These are phyloP conservation scores for Aspergillus sojae DNA, from an alignment of 2,329 filamentous ascomycete genomes.

Conservation along the genomic window DNA sequence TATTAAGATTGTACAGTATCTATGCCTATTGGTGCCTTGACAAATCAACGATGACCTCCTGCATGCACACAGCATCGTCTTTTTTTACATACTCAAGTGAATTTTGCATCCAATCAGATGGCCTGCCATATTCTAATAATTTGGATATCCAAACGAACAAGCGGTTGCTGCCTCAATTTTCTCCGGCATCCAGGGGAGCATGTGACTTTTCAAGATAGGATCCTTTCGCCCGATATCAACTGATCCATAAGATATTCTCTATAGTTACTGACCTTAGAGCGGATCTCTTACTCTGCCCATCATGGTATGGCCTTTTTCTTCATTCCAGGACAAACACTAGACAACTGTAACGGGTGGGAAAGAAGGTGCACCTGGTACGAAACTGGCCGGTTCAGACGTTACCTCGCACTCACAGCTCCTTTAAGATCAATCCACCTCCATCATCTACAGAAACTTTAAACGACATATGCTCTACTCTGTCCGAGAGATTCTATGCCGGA, in stretches of 20 bases:
- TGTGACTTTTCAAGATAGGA: not conserved
- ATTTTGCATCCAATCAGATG: too few relatives aligned
- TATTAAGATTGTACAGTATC: not conserved
- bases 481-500: not conserved
- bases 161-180: not conserved
- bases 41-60: too few relatives aligned
- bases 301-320: accelerated
- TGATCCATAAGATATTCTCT: not conserved
- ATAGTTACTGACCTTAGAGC: not conserved
- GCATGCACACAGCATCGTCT: too few relatives aligned
- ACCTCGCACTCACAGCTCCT: not conserved
- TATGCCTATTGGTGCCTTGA: not conserved
- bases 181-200: not conserved
- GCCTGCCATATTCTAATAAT: accelerated
- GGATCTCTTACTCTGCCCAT: not conserved
- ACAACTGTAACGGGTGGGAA: not conserved
- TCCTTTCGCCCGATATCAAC: not conserved
- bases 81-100: too few relatives aligned
- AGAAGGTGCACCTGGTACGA: not conserved
- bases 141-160: not conserved
- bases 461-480: accelerated
- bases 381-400: too few relatives aligned
- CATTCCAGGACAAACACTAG: not conserved
- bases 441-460: accelerated
- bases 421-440: not conserved